phyloP scores from a whole-genome alignment of 2,329 filamentous ascomycete species.

The Claviceps africana region DNA sequence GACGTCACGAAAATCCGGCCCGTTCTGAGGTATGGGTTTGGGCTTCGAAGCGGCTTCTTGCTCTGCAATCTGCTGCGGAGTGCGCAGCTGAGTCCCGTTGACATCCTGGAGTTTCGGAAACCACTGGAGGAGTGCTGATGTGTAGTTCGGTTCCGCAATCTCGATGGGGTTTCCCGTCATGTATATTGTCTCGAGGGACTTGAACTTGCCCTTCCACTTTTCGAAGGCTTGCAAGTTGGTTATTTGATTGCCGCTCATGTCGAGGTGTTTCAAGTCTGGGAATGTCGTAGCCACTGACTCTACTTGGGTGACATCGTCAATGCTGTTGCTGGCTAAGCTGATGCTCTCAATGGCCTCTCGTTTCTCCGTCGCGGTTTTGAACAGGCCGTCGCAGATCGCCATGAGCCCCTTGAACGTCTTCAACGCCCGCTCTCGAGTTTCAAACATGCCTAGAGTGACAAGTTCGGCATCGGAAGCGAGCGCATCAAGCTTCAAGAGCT shows the following conservation, averaged over 20 bases:
- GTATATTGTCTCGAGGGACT: slow-evolving; percentile 65
- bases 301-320: slow-evolving; percentile 58
- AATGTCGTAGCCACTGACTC: slow-evolving; percentile 65
- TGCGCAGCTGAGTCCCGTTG: slow-evolving; percentile 61
- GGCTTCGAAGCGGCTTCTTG: slow-evolving; percentile 34
- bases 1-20: slow-evolving; percentile 61
- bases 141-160: slow-evolving; percentile 42
- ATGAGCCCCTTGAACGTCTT: slow-evolving; percentile 92
- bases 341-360: slow-evolving; percentile 69
- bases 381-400: slow-evolving; percentile 66
- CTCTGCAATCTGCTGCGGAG: slow-evolving; percentile 52
- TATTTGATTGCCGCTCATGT: slow-evolving; percentile 75
- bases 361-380: slow-evolving; percentile 58
- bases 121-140: slow-evolving; percentile 60
- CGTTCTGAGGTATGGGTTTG: slow-evolving; percentile 45
- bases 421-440: slow-evolving; percentile 52
- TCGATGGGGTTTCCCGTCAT: slow-evolving; percentile 65
- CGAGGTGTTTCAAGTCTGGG: slow-evolving; percentile 75
- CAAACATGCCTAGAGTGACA: slow-evolving; percentile 61
- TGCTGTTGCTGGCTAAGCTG: slow-evolving; percentile 65
- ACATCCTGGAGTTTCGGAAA: slow-evolving; percentile 69
- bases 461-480: slow-evolving; percentile 62
- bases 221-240: slow-evolving; percentile 51
- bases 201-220: slow-evolving; percentile 69
- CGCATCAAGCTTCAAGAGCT: slow-evolving; percentile 71